Evolutionary conservation across 1,284 basidiomycete genomes (phyloP).

Genomic region (Ceratobasidium sp.): DNA sequence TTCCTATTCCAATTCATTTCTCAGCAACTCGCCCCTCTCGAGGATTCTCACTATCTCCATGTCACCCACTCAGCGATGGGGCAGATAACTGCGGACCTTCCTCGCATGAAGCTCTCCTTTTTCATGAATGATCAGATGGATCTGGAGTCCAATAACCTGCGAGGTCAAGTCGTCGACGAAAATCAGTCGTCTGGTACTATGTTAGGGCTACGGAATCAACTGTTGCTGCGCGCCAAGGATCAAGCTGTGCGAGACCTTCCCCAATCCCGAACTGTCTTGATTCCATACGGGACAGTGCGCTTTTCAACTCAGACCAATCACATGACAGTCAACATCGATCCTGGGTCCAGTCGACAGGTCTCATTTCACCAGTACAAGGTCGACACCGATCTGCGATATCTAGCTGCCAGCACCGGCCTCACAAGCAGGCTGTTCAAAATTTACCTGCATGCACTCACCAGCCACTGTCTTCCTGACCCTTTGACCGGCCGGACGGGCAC

Average conservation of each 20-base stretch:
- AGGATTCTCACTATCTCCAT: slow-evolving; percentile 55
- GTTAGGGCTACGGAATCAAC: slow-evolving; percentile 59
- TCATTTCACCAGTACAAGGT: slow-evolving; percentile 57
- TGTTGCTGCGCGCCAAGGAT: slow-evolving; percentile 58
- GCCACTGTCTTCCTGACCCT: slow-evolving; percentile 62
- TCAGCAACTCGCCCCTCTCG: slow-evolving; percentile 54
- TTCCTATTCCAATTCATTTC: slow-evolving; percentile 56
- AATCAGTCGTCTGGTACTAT: slow-evolving; percentile 59
- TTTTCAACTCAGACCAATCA: slow-evolving; percentile 42
- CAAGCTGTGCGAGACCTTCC: slow-evolving; percentile 29
- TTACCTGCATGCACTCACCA: slow-evolving; percentile 65
- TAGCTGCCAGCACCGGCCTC: slow-evolving; percentile 56
- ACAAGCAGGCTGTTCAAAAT: slow-evolving; percentile 59
- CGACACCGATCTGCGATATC: slow-evolving; percentile 59
- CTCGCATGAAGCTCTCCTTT: slow-evolving; percentile 60
- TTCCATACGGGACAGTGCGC: slow-evolving; percentile 58
- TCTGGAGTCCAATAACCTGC: slow-evolving; percentile 58
- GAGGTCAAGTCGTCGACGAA: slow-evolving; percentile 57
- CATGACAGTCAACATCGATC: slow-evolving; percentile 19
- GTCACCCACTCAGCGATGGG: slow-evolving; percentile 48
- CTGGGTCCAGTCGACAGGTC: not conserved
- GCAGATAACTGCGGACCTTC: slow-evolving; percentile 52
- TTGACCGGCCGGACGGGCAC: slow-evolving; percentile 63
- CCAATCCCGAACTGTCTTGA: slow-evolving; percentile 54
- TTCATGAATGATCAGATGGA: slow-evolving; percentile 52